Conservation (phyloP, 352 stramenopile genomes). For the Phytophthora fragariae region DNA sequence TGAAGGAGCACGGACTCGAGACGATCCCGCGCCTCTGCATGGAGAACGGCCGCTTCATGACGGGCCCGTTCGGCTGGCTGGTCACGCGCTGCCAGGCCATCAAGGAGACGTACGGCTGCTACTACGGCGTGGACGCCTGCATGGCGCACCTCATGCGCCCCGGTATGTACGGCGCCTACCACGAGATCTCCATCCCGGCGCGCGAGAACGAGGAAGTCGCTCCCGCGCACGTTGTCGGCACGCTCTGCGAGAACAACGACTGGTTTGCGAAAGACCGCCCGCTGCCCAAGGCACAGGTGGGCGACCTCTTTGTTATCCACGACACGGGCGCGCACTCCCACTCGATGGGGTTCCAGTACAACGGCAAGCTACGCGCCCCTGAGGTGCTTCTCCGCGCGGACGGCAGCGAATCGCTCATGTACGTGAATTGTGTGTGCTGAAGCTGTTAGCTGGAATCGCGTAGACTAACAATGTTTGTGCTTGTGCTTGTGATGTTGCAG, state of each 20-base stretch:
- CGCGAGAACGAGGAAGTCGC: slow-evolving; percentile 53
- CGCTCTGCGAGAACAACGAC: slow-evolving; percentile 93
- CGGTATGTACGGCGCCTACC: slow-evolving; percentile 91
- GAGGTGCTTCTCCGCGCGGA: slow-evolving; percentile 80
- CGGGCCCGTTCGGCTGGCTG: slow-evolving; percentile 87
- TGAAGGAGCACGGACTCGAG: slow-evolving; percentile 67
- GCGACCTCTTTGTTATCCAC: slow-evolving; percentile 92
- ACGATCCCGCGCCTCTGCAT: slow-evolving; percentile 81
- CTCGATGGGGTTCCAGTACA: slow-evolving; percentile 95
- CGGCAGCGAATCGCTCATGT: slow-evolving; percentile 76
- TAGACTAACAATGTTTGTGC: slow-evolving; percentile 8
- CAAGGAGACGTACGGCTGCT: slow-evolving; percentile 86
- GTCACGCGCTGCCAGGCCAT: slow-evolving; percentile 87
- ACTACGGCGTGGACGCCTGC: slow-evolving; percentile 90
- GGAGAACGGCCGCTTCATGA: slow-evolving; percentile 93
- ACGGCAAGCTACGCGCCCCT: slow-evolving; percentile 90
- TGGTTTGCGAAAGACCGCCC: slow-evolving; percentile 91
- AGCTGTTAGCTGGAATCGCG: not conserved
- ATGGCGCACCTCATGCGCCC: slow-evolving; percentile 93
- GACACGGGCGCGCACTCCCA: slow-evolving; percentile 91
- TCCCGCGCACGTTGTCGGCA: slow-evolving; percentile 82
- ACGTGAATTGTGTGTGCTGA: slow-evolving; percentile 23
- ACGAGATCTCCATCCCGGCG: slow-evolving; percentile 86
- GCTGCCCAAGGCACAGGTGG: slow-evolving; percentile 74
- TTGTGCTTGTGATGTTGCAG: slow-evolving; percentile 37